Conservation (phyloP, 139 green algal genomes). For the Pleodorina starrii region DNA sequence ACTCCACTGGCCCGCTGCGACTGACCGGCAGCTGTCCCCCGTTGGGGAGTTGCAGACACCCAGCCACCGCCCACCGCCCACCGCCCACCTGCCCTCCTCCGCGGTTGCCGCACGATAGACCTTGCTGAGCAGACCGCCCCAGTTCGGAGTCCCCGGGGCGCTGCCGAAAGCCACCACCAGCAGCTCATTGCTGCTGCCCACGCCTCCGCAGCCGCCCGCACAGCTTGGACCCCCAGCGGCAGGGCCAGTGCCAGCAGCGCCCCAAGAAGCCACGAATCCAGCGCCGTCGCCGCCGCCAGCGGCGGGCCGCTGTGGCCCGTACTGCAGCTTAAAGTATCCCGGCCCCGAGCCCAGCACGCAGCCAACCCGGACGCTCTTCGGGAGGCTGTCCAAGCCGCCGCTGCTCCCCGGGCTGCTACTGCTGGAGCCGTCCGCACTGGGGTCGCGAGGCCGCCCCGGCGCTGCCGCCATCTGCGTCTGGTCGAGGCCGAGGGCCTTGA, state of each 20-base stretch:
- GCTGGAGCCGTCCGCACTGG: conserved; percentile 30
- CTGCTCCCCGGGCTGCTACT: too few species aligned
- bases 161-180: conserved; percentile 95
- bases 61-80: too few species aligned
- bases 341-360: conserved; percentile 48
- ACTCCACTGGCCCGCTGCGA: too few species aligned
- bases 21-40: too few species aligned
- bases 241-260: too few species aligned
- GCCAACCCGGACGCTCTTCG: conserved; percentile 22
- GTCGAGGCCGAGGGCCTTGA: conserved; percentile 72
- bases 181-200: conserved; percentile 59
- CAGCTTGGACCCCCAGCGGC: too few species aligned
- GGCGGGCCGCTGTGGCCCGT: conserved; percentile 21
- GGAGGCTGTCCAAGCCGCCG: background rate
- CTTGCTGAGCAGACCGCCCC: conserved; percentile 84
- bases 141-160: conserved; percentile 96
- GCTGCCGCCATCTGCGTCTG: conserved; percentile 38
- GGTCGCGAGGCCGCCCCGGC: background rate
- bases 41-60: too few species aligned
- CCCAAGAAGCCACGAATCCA: too few species aligned
- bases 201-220: conserved; percentile 82
- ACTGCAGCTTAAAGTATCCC: conserved; percentile 91
- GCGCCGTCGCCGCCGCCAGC: conserved; percentile 30
- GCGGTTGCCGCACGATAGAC: conserved; percentile 57
- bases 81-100: conserved; percentile 1